These are phyloP conservation scores for Parastagonospora nodorum DNA, from an alignment of 2,329 filamentous ascomycete genomes.

Conservation along the genomic window DNA sequence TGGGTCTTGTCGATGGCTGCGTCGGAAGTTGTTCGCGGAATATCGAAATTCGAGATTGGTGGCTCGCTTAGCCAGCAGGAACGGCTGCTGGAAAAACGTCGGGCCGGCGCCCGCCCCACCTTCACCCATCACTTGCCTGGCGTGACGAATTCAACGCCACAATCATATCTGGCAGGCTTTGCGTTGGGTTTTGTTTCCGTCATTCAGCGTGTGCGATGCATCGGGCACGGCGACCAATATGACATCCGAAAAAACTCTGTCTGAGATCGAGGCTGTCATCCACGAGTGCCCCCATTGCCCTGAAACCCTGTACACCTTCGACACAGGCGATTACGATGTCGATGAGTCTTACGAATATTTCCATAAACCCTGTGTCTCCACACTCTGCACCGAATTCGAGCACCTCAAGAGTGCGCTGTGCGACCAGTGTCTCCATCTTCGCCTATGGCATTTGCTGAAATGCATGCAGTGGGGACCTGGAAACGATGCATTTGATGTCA, in stretches of 20 bases:
- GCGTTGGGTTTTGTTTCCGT: no score
- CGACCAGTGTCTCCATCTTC: neutral
- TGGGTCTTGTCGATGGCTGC: conserved; percentile 29
- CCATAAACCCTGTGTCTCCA: neutral
- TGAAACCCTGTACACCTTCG: no score
- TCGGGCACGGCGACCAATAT: no score
- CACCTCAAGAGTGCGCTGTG: neutral
- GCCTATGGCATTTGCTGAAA: neutral
- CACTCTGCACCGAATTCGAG: neutral
- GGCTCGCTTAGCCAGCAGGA: conserved; percentile 25
- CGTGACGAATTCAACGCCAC: neutral
- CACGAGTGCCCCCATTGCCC: no score
- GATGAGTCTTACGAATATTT: neutral
- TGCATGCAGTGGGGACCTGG: neutral
- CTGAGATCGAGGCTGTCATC: no score
- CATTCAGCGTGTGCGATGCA: no score
- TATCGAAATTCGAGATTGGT: conserved; percentile 18
- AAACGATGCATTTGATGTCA: no score
- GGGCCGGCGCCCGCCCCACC: conserved; percentile 18
- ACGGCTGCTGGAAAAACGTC: conserved; percentile 12
- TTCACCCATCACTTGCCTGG: neutral
- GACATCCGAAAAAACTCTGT: no score
- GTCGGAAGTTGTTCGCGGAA: conserved; percentile 8
- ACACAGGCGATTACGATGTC: no score
- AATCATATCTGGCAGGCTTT: no score